A percentile compares a stretch with the other conserved stretches of the same genome.
phyloP scores from a whole-genome alignment of 163 green algal genomes.

The Scenedesmus sp. region DNA sequence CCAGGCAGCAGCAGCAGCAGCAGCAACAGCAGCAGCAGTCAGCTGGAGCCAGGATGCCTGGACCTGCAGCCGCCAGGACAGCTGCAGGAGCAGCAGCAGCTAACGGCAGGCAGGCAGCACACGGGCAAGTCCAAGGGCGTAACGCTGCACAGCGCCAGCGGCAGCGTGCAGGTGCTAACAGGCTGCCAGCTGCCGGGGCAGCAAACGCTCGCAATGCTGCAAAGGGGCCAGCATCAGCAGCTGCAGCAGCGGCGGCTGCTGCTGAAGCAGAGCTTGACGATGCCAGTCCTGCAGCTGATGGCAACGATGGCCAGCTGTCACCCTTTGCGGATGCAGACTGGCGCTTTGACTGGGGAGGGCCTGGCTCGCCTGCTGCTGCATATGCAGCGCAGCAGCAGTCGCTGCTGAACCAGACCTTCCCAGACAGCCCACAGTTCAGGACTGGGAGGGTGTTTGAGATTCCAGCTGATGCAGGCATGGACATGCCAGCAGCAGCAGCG shows the following conservation, averaged over 20 bases:
- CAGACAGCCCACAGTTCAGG: background rate
- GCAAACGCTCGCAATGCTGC: background rate
- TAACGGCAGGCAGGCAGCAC: background rate
- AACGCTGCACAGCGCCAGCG: background rate
- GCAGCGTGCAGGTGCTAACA: background rate
- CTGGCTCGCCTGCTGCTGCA: background rate
- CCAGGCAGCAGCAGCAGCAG: conserved; percentile 6
- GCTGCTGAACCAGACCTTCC: background rate
- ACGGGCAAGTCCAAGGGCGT: background rate
- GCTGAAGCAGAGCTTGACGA: background rate
- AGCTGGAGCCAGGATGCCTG: background rate
- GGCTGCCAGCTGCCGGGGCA: background rate
- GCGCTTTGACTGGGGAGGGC: background rate
- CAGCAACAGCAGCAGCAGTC: conserved; percentile 18
- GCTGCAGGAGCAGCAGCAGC: conserved; percentile 12
- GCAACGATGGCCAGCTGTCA: background rate
- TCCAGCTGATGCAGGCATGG: background rate
- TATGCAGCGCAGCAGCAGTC: background rate
- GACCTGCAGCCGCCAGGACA: background rate
- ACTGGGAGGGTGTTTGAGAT: conserved; percentile 17
- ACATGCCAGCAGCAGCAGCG: background rate
- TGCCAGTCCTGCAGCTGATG: background rate
- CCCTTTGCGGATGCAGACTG: conserved; percentile 31
- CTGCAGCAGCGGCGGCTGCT: background rate
- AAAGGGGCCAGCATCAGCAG: background rate